Conservation (phyloP, 2,329 filamentous ascomycete genomes). For the Phaeosphaeriaceae sp. region DNA sequence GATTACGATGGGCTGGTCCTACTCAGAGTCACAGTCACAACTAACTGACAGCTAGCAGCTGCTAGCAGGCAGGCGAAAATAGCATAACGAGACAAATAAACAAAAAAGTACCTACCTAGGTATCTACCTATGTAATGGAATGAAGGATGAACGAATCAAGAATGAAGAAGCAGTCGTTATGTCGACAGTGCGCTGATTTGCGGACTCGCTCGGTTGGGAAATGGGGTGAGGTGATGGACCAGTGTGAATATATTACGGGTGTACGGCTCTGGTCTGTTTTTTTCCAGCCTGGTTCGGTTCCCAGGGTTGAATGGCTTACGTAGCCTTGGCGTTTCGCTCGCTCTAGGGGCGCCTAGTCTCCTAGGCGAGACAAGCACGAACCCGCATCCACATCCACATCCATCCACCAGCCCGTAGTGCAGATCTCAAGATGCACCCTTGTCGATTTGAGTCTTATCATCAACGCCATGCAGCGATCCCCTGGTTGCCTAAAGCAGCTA, state of each 20-base stretch:
- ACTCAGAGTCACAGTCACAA: too few relatives aligned
- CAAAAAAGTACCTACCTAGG: too few relatives aligned
- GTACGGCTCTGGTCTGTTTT: slow-evolving; percentile 20
- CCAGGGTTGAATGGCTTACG: slow-evolving; percentile 31
- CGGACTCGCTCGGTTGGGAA: not conserved
- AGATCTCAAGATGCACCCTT: slow-evolving; percentile 31
- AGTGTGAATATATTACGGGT: slow-evolving; percentile 35
- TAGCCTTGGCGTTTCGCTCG: slow-evolving; percentile 27
- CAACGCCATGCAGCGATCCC: slow-evolving; percentile 33
- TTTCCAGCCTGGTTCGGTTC: slow-evolving; percentile 23
- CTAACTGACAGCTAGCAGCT: too few relatives aligned
- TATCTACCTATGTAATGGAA: too few relatives aligned
- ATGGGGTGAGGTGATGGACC: slow-evolving; percentile 12
- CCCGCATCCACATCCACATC: slow-evolving; percentile 22
- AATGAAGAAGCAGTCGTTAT: not conserved
- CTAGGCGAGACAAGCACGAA: slow-evolving; percentile 23
- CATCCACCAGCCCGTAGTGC: slow-evolving; percentile 26
- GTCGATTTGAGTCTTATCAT: slow-evolving; percentile 34
- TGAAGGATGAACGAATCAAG: not conserved
- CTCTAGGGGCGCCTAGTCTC: slow-evolving; percentile 15
- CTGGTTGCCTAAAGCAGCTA: slow-evolving; percentile 32
- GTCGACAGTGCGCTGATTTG: too few relatives aligned
- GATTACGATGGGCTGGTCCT: slow-evolving; percentile 9
- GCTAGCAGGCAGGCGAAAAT: too few relatives aligned
- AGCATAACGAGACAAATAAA: too few relatives aligned